phyloP scores from a whole-genome alignment of 345 rosid species.

The Barbarea vulgaris region DNA sequence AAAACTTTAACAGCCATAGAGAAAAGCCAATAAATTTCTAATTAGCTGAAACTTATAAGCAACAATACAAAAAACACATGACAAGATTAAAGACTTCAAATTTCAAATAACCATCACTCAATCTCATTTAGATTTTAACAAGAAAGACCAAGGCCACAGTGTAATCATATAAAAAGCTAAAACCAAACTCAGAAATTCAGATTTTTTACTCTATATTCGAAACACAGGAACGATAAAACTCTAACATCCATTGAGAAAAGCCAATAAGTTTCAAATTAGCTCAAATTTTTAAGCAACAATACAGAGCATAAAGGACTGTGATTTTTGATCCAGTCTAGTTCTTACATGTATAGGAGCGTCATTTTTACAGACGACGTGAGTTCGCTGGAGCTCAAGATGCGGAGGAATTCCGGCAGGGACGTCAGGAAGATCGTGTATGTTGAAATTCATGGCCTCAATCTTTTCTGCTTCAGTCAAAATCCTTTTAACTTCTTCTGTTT shows the following conservation, averaged over 20 bases:
- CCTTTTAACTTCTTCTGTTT: not conserved
- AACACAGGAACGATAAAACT: not conserved
- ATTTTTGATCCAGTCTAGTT: not conserved
- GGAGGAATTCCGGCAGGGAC: conserved; percentile 72
- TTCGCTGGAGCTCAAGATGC: conserved; percentile 67
- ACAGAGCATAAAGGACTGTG: not conserved
- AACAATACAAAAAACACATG: too few relatives aligned
- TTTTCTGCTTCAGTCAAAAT: conserved; percentile 25
- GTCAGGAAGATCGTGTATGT: conserved; percentile 63
- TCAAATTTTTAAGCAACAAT: not conserved
- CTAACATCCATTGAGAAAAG: not conserved
- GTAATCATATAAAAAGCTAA: too few relatives aligned
- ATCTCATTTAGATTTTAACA: too few relatives aligned
- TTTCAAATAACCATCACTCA: too few relatives aligned
- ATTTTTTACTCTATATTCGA: too few relatives aligned
- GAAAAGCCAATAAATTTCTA: too few relatives aligned
- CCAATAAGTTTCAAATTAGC: not conserved
- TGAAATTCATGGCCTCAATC: conserved; percentile 31
- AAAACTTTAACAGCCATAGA: too few relatives aligned
- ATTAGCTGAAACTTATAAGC: too few relatives aligned
- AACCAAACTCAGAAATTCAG: too few relatives aligned
- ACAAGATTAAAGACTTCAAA: too few relatives aligned
- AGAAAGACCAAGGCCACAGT: too few relatives aligned
- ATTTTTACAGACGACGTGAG: conserved; percentile 64
- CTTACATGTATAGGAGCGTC: conserved; percentile 82